Evolutionary conservation across 78 protist species (phyloP).

Genomic region (Guillardia theta): DNA sequence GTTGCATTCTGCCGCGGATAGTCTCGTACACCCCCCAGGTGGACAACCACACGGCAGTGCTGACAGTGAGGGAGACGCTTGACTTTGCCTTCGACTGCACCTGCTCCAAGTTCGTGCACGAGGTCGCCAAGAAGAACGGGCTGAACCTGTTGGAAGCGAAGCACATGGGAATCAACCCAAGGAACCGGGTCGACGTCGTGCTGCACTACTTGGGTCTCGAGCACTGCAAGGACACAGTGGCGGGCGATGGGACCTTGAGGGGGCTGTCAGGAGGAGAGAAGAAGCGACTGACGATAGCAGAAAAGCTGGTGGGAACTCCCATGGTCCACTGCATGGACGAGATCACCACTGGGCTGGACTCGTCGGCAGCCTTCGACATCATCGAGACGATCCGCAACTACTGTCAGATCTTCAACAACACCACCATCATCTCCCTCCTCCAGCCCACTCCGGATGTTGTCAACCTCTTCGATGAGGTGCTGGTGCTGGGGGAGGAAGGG

Average conservation of each 20-base stretch:
- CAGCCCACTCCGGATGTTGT: neutral
- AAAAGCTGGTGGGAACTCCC: neutral
- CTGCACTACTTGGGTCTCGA: neutral
- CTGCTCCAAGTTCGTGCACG: no score
- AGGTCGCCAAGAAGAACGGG: no score
- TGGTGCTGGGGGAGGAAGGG: no score
- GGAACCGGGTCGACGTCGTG: neutral
- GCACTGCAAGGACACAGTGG: neutral
- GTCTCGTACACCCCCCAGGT: neutral
- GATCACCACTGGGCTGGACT: neutral
- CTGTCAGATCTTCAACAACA: no score
- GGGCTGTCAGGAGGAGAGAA: neutral
- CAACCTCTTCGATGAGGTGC: neutral
- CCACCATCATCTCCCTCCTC: neutral
- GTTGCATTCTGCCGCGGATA: neutral
- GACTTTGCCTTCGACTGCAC: neutral
- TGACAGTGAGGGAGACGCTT: neutral
- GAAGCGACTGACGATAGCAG: neutral
- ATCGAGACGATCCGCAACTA: neutral
- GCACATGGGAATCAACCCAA: neutral
- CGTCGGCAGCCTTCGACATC: neutral
- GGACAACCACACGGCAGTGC: neutral
- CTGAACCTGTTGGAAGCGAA: neutral
- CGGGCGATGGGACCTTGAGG: neutral
- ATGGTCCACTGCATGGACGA: neutral